Percentiles rank a stretch among this genome's conserved stretches.
Conservation (phyloP, 176 grass and related monocot genomes). For the Poa annua region DNA sequence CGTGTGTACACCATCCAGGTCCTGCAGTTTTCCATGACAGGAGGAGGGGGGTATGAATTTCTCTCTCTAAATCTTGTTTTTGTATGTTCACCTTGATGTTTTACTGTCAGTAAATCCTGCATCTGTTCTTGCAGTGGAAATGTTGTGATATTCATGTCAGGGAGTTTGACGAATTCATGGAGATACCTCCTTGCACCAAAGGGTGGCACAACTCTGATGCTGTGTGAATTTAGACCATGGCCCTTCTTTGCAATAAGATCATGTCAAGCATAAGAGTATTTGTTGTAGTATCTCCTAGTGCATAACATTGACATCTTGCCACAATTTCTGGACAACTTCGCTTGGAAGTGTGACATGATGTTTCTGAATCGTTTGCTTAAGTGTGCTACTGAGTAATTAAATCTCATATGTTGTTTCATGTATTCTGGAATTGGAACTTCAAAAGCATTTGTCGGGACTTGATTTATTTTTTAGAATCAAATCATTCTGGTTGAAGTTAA, state of each 20-base stretch:
- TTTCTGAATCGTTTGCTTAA: slow-evolving; percentile 26
- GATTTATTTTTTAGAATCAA: not conserved
- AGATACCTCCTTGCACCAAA: slow-evolving; percentile 88
- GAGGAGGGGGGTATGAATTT: slow-evolving; percentile 69
- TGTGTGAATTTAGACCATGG: slow-evolving; percentile 47
- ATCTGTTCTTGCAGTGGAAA: slow-evolving; percentile 77
- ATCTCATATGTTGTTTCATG: slow-evolving; percentile 31
- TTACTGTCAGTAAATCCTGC: not conserved
- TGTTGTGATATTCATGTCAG: slow-evolving; percentile 93
- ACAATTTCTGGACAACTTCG: slow-evolving; percentile 33
- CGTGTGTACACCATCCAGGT: slow-evolving; percentile 87
- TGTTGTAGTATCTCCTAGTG: slow-evolving; percentile 3
- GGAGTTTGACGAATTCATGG: slow-evolving; percentile 97
- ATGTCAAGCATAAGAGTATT: not conserved
- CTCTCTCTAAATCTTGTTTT: slow-evolving; percentile 2
- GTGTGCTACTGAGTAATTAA: slow-evolving; percentile 1
- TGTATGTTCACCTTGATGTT: not conserved
- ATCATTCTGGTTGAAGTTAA: not conserved
- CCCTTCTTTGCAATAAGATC: slow-evolving; percentile 9
- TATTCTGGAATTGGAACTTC: slow-evolving; percentile 32
- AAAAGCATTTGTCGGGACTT: not conserved
- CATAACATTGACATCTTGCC: slow-evolving; percentile 21
- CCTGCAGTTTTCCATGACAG: slow-evolving; percentile 97
- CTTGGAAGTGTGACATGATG: slow-evolving; percentile 29
- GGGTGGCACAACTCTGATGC: slow-evolving; percentile 94